phyloP scores from a whole-genome alignment of 140 eudicot species.

The Senecio squalidus region DNA sequence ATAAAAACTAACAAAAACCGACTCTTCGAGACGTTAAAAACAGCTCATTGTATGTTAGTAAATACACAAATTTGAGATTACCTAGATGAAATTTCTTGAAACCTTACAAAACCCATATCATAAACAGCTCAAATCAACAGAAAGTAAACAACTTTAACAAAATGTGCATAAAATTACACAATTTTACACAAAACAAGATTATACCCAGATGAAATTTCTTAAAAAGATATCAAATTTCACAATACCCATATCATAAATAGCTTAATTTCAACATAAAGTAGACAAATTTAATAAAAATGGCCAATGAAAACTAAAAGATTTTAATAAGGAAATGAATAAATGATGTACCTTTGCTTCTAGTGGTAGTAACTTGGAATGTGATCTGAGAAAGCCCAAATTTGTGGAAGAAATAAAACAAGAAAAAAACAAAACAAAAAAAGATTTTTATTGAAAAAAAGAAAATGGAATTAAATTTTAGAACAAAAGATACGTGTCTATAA shows the following conservation, averaged over 20 bases:
- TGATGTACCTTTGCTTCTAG: slow-evolving; percentile 35
- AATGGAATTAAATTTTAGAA: slow-evolving; percentile 10
- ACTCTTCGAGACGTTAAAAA: too few relatives aligned
- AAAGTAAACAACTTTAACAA: not conserved
- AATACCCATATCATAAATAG: slow-evolving; percentile 2
- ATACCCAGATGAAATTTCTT: slow-evolving; percentile 12
- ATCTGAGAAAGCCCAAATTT: slow-evolving; percentile 10
- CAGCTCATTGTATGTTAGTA: too few relatives aligned
- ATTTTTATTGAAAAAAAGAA: slow-evolving; percentile 7
- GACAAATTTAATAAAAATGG: not conserved
- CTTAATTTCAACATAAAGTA: not conserved
- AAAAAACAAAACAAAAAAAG: slow-evolving; percentile 15
- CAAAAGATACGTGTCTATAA: too few relatives aligned
- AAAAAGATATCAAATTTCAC: slow-evolving; percentile 19
- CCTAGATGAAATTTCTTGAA: slow-evolving; percentile 12
- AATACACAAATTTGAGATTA: slow-evolving; percentile 5
- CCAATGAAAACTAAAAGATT: too few relatives aligned
- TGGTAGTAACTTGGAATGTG: slow-evolving; percentile 21
- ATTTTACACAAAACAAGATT: not conserved
- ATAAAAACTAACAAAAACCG: not conserved
- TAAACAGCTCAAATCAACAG: not conserved
- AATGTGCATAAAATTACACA: not conserved
- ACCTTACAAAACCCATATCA: slow-evolving; percentile 15
- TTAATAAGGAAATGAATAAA: slow-evolving; percentile 9
- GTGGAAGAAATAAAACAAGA: slow-evolving; percentile 2